Percentiles rank a stretch among this genome's conserved stretches.
Evolutionary conservation across 352 stramenopile genomes (phyloP).

Genomic region (Aphanomyces invadans): DNA sequence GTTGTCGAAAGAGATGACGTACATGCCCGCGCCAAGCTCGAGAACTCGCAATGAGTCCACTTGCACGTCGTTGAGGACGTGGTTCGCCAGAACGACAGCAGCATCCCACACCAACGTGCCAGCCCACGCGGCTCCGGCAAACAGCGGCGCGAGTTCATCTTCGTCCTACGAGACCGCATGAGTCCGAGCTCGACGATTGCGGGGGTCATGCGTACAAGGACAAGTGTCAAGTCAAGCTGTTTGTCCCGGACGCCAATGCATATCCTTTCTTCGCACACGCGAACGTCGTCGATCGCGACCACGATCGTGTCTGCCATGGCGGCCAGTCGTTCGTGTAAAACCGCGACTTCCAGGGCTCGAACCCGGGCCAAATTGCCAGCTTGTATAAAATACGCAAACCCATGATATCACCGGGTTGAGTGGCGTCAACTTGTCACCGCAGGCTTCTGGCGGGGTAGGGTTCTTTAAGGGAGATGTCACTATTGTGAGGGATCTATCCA

Average conservation of each 20-base stretch:
- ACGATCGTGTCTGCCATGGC: slow-evolving; percentile 25
- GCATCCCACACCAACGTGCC: slow-evolving; percentile 88
- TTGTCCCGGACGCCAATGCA: slow-evolving; percentile 46
- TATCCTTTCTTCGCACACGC: slow-evolving; percentile 47
- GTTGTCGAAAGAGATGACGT: slow-evolving; percentile 26
- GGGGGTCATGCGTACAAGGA: slow-evolving; percentile 45
- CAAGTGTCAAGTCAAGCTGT: slow-evolving; percentile 48
- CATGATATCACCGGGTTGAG: slow-evolving; percentile 31
- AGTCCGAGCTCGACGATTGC: not conserved
- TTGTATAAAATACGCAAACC: not conserved
- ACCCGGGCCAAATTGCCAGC: slow-evolving; percentile 25
- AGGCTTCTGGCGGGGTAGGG: slow-evolving; percentile 40
- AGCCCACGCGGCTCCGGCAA: slow-evolving; percentile 89
- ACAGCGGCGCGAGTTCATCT: slow-evolving; percentile 87
- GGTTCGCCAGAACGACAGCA: slow-evolving; percentile 51
- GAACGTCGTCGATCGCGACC: slow-evolving; percentile 45
- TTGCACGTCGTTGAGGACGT: slow-evolving; percentile 47
- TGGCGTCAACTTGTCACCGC: slow-evolving; percentile 41
- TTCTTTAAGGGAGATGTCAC: slow-evolving; percentile 29
- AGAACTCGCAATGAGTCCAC: slow-evolving; percentile 45
- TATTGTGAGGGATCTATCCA: slow-evolving; percentile 33
- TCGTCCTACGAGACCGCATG: slow-evolving; percentile 38
- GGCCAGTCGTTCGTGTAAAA: not conserved
- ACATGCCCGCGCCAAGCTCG: slow-evolving; percentile 80
- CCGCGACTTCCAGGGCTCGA: slow-evolving; percentile 5